Evolutionary conservation across 805 yeast species (phyloP), one percentile per base, ranked within the genome.

Genomic region (Hanseniaspora thailandica): DNA sequence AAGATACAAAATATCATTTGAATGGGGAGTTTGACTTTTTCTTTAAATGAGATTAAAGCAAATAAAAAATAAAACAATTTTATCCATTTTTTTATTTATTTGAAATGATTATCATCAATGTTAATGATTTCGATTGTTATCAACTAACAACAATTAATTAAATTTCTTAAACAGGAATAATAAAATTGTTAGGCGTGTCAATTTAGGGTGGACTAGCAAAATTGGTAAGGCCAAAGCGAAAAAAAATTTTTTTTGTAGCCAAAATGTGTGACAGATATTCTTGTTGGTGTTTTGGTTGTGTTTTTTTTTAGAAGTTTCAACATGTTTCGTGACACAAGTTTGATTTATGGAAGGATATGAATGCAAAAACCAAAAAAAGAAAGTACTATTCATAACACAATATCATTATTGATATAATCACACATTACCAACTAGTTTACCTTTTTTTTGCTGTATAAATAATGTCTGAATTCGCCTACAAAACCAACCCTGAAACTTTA

Each of bases 401-500:
- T 31, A 31, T 12, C 15, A 31, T 31, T 13, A 15, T 41, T 41
- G 17, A 25, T n/a, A 41, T 22, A 25, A 26, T 22, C n/a, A 15
- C 17, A n/a, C n/a, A n/a, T n/a, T n/a, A n/a, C n/a, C n/a, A n/a
- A n/a, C 12, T 26, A 13, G 9, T 17, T 41, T 15, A 8, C 23
- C 9, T 35, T 35, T 35, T 7, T 35, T 31, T n/a, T n/a, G 5
- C 15, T 38, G 12, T 22, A 22, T 12, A 50, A 22, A 54, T 20
- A 51, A 64, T 63, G 65, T 55, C 60, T 31, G 80, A 83, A 59
- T 85, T 84, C 65, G 70, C 86, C 38, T 72, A 84, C 66, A 82
- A 80, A 70, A 84, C 86, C 73, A 76, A 82, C 61, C 95, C 95
- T 66, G 83, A 86, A 62, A 84, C 86, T 58, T 76, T 93, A 64